A percentile compares a stretch with the other conserved stretches of the same genome.
These are phyloP conservation scores for Chloris gayana DNA, from an alignment of 176 grass and related monocot species.

Conservation along the genomic window DNA sequence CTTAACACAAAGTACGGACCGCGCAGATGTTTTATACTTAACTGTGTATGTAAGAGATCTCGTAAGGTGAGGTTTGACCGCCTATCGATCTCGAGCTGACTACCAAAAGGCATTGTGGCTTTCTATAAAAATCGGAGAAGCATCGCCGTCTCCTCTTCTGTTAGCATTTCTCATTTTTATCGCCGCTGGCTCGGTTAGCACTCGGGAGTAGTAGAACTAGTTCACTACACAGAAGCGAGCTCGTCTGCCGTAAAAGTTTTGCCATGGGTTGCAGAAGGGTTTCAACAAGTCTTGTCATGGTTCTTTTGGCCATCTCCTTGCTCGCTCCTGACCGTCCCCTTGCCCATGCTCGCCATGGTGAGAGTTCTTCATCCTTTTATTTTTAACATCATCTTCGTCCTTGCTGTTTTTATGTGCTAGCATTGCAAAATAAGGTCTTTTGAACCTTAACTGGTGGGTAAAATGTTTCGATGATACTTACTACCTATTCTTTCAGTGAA, in stretches of 20 bases:
- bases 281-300: neutral
- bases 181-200: neutral
- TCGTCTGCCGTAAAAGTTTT: neutral
- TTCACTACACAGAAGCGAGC: neutral
- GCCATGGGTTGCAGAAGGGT: conserved; percentile 36
- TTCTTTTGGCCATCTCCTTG: conserved; percentile 32
- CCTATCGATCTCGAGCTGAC: conserved; percentile 31
- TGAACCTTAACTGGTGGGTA: too few species aligned
- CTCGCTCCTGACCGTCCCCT: conserved; percentile 10
- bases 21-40: conserved; percentile 42
- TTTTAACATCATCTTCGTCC: neutral
- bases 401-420: neutral
- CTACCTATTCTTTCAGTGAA: conserved; percentile 26
- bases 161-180: neutral
- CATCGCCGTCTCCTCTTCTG: neutral
- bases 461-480: neutral
- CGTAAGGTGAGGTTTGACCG: conserved; percentile 38
- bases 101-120: neutral
- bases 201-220: neutral
- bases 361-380: neutral
- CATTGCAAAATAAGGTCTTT: neutral
- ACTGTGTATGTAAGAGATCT: conserved; percentile 42
- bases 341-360: conserved; percentile 39
- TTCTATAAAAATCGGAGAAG: conserved; percentile 23
- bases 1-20: conserved; percentile 13